Percentiles rank a stretch among this genome's conserved stretches.
phyloP scores from a whole-genome alignment of 202 grass and related monocot genomes.

The Setaria viridis region DNA sequence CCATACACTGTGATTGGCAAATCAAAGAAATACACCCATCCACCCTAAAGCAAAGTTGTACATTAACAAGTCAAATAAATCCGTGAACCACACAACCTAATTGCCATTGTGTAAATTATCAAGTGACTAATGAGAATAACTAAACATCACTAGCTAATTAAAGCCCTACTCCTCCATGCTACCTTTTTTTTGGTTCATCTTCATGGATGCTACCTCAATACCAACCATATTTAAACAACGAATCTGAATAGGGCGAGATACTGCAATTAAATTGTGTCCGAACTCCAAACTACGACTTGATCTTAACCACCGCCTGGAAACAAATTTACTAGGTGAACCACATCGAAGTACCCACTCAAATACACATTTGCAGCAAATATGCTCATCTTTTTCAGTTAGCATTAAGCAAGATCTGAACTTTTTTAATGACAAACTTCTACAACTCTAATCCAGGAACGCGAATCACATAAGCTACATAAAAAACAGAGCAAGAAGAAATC shows the following conservation, averaged over 20 bases:
- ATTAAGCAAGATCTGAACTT: constrained; percentile 42
- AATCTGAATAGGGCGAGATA: background rate
- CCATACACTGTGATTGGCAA: background rate
- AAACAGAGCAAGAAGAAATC: background rate
- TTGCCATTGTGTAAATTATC: background rate
- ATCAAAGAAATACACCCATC: background rate
- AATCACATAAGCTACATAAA: background rate
- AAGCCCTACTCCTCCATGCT: background rate
- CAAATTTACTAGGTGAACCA: background rate
- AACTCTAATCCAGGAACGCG: background rate
- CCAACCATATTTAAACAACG: constrained; percentile 16
- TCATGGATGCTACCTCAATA: background rate
- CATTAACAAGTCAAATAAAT: constrained; percentile 1
- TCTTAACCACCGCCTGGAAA: background rate
- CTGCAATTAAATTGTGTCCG: background rate
- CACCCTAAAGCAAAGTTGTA: too few species aligned
- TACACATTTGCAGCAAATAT: background rate
- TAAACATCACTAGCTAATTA: background rate
- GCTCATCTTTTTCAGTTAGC: background rate
- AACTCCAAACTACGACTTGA: constrained; percentile 14
- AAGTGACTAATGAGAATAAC: background rate
- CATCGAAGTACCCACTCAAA: background rate
- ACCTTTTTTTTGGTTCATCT: background rate
- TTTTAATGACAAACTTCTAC: constrained; percentile 5
- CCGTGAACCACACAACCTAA: background rate